Evolutionary conservation across 139 green algal species (phyloP).

Genomic region (Nannochloris sp.): DNA sequence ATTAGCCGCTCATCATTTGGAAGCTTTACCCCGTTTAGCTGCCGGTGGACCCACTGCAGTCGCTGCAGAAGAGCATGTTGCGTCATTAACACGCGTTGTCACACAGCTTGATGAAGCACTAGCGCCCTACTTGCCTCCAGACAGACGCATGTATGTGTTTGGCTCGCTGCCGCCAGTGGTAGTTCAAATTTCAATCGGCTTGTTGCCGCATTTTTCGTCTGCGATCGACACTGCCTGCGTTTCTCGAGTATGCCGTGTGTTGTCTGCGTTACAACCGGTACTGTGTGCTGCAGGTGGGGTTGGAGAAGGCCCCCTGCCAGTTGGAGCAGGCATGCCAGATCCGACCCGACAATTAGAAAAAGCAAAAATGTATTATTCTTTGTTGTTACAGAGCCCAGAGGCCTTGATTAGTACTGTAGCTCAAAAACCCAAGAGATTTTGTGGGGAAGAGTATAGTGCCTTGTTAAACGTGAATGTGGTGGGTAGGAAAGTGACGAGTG

Average conservation of each 20-base stretch:
- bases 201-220: constrained; percentile 39
- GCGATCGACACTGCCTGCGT: constrained; percentile 47
- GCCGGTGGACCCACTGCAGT: neutral
- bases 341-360: neutral
- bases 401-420: constrained; percentile 38
- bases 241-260: constrained; percentile 50
- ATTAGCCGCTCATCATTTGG: constrained; percentile 37
- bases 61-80: neutral
- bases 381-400: constrained; percentile 37
- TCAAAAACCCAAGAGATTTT: constrained; percentile 42
- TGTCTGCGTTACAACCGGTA: constrained; percentile 45
- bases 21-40: neutral
- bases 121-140: constrained; percentile 30
- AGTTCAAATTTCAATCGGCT: constrained; percentile 43
- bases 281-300: neutral
- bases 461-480: constrained; percentile 36
- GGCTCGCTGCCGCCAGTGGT: constrained; percentile 33
- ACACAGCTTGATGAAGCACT: constrained; percentile 42
- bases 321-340: neutral
- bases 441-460: constrained; percentile 42
- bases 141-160: constrained; percentile 48
- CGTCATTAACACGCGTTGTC: constrained; percentile 11
- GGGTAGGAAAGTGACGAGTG: neutral
- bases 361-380: constrained; percentile 36
- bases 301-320: neutral